Percentiles rank a stretch among this genome's conserved stretches.
Evolutionary conservation across 108 stramenopile genomes (phyloP).

Genomic region (Schizochytrium sp.): DNA sequence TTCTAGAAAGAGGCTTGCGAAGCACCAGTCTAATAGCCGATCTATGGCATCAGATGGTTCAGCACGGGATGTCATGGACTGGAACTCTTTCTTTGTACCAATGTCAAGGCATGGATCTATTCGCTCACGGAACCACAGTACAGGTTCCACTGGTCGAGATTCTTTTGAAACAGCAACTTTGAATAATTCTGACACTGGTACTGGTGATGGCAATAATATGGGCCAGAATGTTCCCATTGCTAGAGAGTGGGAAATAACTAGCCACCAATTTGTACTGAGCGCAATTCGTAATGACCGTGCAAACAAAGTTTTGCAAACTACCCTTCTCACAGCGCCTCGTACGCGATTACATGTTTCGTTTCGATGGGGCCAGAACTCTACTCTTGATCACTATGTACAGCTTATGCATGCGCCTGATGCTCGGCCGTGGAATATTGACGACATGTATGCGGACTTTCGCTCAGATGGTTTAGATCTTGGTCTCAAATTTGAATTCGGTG

Average conservation of each 20-base stretch:
- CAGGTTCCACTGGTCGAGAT: not conserved
- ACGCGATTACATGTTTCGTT: constrained; percentile 37
- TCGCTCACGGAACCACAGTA: constrained; percentile 24
- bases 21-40: not conserved
- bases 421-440: not conserved
- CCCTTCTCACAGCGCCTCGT: not conserved
- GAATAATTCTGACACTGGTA: not conserved
- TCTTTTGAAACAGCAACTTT: not conserved
- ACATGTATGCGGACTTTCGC: constrained; percentile 51
- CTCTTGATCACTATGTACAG: constrained; percentile 51
- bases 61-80: constrained; percentile 51
- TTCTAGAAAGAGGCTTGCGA: not conserved
- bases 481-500: constrained; percentile 39
- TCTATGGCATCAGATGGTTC: constrained; percentile 25
- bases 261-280: not conserved
- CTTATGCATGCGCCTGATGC: not conserved
- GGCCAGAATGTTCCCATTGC: not conserved
- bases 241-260: constrained; percentile 22
- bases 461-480: constrained; percentile 46
- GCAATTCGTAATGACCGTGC: constrained; percentile 46
- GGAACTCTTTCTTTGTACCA: constrained; percentile 27
- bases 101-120: constrained; percentile 3
- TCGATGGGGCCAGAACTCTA: not conserved
- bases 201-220: not conserved
- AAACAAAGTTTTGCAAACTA: not conserved